Base-by-base conservation (phyloP, 1,284 basidiomycete genomes). In the Pyrrhoderma lamaoense region DNA sequence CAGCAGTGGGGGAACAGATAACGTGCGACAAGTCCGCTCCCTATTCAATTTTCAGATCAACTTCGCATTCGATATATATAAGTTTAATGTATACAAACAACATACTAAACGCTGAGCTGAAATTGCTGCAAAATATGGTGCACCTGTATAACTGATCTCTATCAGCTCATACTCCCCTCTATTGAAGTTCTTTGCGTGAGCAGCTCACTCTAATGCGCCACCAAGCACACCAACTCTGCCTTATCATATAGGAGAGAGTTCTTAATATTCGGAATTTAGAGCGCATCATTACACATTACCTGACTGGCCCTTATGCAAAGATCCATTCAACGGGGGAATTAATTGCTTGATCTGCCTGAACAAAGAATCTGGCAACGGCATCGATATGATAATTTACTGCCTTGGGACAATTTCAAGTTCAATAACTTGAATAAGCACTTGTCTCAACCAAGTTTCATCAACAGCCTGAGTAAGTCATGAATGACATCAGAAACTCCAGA, bases 21-120 rank as follows among this genome's bases (percentile, higher is more conserved):
- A 98, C 93, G 73, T 98, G 94, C 21, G 93, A 92, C 40, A 98
- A 76, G 66, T 98, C 95, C 47, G 87, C 89, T 27, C 94, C 95
- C 89, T 91, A 43, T 3, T 34, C 14, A 35, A 22, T 37, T 40
- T 18, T 22, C 19, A 25, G 16, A 14, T 35, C 14, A 22, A 18
- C 14, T 49, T 49, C 18, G 55, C 34, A 45, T n/a, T n/a, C n/a
- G 18, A 16, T 40, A 47, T 31, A 27, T 14, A 44, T 1, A 13
- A 22, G 18, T 19, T 27, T n/a, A 52, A 52, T 39, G 47, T n/a
- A 50, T 18, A 37, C 35, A 40, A 21, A 9, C 13, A 23, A 68
- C 76, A 47, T 63, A 89, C 89, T 62, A 93, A 76, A 57, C 90
- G 79, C 58, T 93, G 75, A 0, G 92, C 87, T 4, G 92, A 85